Conservation (phyloP, 2,329 filamentous ascomycete species). For the Xylaria sp. region DNA sequence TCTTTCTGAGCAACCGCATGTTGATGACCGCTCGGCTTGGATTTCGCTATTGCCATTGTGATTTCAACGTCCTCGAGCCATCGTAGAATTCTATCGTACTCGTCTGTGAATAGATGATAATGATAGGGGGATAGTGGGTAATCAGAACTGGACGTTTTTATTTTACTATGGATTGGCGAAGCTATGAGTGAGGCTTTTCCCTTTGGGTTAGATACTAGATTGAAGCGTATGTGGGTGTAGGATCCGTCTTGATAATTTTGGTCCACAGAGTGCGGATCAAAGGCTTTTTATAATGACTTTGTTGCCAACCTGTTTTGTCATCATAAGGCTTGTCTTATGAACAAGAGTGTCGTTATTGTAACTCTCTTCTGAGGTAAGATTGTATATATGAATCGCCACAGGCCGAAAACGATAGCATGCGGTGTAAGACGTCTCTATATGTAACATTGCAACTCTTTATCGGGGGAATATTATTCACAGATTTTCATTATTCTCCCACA, state of each 20-base stretch:
- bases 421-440: not conserved
- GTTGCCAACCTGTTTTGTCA: not conserved
- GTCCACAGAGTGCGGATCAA: not conserved
- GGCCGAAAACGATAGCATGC: not conserved
- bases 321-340: not conserved
- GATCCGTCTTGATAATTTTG: not conserved
- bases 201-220: not conserved
- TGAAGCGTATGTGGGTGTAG: not conserved
- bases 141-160: not conserved
- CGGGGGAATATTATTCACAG: not conserved
- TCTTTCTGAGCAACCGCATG: no score
- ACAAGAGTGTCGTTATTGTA: not conserved
- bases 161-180: not conserved
- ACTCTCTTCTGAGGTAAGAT: not conserved
- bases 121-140: not conserved
- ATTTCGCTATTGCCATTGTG: not conserved
- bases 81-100: not conserved
- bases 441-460: not conserved
- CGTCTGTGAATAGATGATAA: not conserved
- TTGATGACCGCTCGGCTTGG: no score
- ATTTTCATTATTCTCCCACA: not conserved
- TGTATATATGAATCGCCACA: not conserved
- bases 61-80: conserved; percentile 1
- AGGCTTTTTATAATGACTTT: not conserved
- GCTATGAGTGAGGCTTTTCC: no score